These are phyloP conservation scores for Hypoxylon sp. DNA, from an alignment of 2,329 filamentous ascomycete species.

Conservation along the genomic window DNA sequence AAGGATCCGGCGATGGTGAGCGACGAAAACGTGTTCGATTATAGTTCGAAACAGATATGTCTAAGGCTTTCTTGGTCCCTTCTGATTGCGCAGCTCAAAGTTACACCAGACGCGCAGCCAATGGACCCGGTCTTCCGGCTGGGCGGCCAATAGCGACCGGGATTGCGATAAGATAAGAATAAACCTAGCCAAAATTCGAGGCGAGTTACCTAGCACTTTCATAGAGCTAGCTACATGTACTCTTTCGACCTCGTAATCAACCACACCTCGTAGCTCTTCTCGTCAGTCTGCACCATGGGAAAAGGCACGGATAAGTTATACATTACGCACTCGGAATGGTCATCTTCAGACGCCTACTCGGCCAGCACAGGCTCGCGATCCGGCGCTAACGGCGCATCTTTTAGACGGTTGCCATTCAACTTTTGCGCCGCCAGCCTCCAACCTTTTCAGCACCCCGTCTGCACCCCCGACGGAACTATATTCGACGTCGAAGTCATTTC, in stretches of 20 bases:
- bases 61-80: neutral
- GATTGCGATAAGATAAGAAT: constrained; percentile 29
- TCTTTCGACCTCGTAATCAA: no score
- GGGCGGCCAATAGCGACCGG: neutral
- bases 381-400: constrained; percentile 66
- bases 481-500: constrained; percentile 96
- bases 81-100: neutral
- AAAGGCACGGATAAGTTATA: constrained; percentile 66
- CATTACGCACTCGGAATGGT: constrained; percentile 98
- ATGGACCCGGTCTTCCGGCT: constrained; percentile 2
- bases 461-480: constrained; percentile 84
- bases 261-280: neutral
- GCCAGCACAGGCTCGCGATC: constrained; percentile 74
- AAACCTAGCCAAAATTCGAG: no score
- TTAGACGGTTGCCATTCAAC: constrained; percentile 94
- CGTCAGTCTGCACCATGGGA: constrained; percentile 49
- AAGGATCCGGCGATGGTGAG: constrained; percentile 12
- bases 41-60: no score
- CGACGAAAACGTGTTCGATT: constrained; percentile 6
- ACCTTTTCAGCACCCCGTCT: constrained; percentile 93
- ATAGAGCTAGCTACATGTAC: constrained; percentile 9
- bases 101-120: neutral
- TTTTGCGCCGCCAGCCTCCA: constrained; percentile 96
- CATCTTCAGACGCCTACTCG: constrained; percentile 86
- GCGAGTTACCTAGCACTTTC: no score